Evolutionary conservation across 345 rosid genomes (phyloP), one percentile per base, ranked within the genome.

Genomic region (Eucalyptus rudis): DNA sequence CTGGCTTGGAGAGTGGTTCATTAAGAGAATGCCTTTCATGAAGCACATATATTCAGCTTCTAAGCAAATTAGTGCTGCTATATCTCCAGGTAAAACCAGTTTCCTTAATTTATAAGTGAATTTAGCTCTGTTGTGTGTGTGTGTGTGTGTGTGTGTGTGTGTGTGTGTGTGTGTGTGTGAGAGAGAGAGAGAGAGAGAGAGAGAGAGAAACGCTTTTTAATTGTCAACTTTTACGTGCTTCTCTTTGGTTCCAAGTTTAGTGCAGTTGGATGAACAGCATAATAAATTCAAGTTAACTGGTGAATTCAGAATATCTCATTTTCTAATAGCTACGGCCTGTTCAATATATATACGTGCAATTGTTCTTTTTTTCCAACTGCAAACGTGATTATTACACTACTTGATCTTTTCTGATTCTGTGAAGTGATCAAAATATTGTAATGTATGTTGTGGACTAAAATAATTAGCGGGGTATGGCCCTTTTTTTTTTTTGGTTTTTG

Each of bases 31-130:
- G 96, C 98, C 98, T 84, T 94, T 96, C 93, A 90, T 96, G 86
- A 96, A 93, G 91, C 96, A 94, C 92, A 90, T 96, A 56, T 96
- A 94, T 91, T 93, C 95, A 49, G 98, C 99, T 87, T 96, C 98
- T 62, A 96, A 96, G 88, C 97, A 96, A 92, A 93, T 96, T 87
- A 96, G 98, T 90, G 89, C 98, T 52, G 98, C 97, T 79, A 93
- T 96, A 86, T 96, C 99, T 87, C 97, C 96, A n/a, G 99, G 96
- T 95, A 91, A 89, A 89, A 54, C 29, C 36, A 49, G 40, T 47
- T 86, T n/a, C 12, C 31, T 40, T 4, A 66, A 31, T 66, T 13
- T 31, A 16, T 29, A 62, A 66, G 7, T 31, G 79, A 31, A 3
- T 71, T 25, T 68, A 1, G 52, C 52, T 51, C 52, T 51, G 54